Evolutionary conservation across 768 basidiomycete genomes (phyloP), one percentile per base, ranked within the genome.

Genomic region (Mycena olivaceomarginata): DNA sequence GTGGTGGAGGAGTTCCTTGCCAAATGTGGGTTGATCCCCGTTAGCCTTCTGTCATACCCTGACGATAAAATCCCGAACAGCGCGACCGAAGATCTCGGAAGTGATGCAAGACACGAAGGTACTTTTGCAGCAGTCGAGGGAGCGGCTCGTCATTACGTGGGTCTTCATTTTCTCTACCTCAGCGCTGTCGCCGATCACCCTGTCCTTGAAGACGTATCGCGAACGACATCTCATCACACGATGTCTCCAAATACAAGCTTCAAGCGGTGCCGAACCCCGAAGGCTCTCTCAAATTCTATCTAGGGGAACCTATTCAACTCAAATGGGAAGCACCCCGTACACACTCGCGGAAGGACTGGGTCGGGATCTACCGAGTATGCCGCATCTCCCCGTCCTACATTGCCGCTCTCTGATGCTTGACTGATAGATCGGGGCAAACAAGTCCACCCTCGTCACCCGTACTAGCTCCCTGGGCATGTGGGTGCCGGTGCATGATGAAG

Each of bases 331-430:
- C 96, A 1, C 98, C 98, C 1, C 85, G 88, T 46, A 91, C 92
- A 70, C 98, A 99, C 82, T 98, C 97, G 15, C 91, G 96, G 15
- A 93, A 93, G 80, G 98, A 99, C 84, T 99, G 98, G 98, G 95
- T 99, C 81, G 98, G 98, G 16, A 92, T 99, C 37, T 97, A 97
- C 83, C 90, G 94, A 83, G 96, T 96, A 80, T 53, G 88, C 82
- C 63, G 66, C 64, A 2, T 56, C 51, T 60, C 63, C 15, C 67
- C 45, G 39, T 16, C 53, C 31, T 67, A 63, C 43, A 70, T 77
- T 66, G 67, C 20, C 51, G 56, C 46, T 56, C 70, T 39, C n/a
- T 48, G 51, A 37, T 12, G 73, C 66, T 65, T 70, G 60, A 72
- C 57, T 77, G 11, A 16, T 80, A 96, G 95, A 90, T 98, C 67